Evolutionary conservation across 2,329 filamentous ascomycete genomes (phyloP).

Genomic region (Talaromyces piceae): DNA sequence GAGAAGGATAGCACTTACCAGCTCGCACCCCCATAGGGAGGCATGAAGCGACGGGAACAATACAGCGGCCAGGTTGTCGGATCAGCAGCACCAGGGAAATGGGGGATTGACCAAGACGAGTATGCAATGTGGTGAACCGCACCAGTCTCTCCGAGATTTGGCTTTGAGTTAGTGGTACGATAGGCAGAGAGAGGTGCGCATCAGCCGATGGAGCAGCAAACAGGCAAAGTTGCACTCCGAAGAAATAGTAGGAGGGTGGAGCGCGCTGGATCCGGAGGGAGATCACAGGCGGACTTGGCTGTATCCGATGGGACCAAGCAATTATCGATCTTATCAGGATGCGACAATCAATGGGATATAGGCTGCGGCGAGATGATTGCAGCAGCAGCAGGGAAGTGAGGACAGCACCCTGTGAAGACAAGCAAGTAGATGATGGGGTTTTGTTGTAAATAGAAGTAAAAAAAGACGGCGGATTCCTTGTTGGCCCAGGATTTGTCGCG

Average conservation of each 20-base stretch:
- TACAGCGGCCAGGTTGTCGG: slow-evolving; percentile 10
- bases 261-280: background rate
- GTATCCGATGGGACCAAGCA: background rate
- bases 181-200: background rate
- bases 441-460: slow-evolving; percentile 1
- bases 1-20: slow-evolving; percentile 9
- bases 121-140: background rate
- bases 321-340: background rate
- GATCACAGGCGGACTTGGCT: background rate
- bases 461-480: background rate
- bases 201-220: too few species aligned
- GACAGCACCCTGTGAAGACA: background rate
- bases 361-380: background rate
- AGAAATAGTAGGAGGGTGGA: background rate
- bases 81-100: background rate
- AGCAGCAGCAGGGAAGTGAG: background rate
- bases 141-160: background rate
- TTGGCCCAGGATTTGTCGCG: slow-evolving; percentile 1
- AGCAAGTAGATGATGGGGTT: too few species aligned
- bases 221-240: background rate
- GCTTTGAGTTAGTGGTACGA: background rate
- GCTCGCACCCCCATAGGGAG: slow-evolving; percentile 12
- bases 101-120: background rate
- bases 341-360: background rate
- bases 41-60: slow-evolving; percentile 8